phyloP scores from a whole-genome alignment of 2,329 filamentous ascomycete species.

The Leptographium wingfieldii region DNA sequence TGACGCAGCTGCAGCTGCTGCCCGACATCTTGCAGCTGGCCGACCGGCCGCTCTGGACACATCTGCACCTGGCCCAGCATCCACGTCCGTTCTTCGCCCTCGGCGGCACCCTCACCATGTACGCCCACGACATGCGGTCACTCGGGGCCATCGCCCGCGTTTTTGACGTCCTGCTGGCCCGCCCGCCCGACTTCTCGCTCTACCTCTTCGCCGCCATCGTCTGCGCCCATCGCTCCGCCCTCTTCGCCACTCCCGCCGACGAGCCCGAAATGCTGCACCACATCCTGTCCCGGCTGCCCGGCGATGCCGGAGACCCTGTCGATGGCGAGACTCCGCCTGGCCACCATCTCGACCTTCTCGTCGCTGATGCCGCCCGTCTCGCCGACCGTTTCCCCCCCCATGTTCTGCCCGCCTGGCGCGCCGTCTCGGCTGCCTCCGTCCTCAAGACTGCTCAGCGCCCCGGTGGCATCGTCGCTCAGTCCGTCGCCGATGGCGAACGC shows the following conservation, averaged over 20 bases:
- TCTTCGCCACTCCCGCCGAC: conserved; percentile 71
- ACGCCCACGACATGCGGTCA: conserved; percentile 87
- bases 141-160: conserved; percentile 81
- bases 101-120: conserved; percentile 87
- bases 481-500: conserved; percentile 49
- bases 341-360: conserved; percentile 56
- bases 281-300: conserved; percentile 74
- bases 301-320: conserved; percentile 36
- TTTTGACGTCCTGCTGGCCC: conserved; percentile 83
- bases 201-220: conserved; percentile 91
- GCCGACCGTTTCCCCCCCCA: conserved; percentile 60
- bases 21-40: conserved; percentile 65
- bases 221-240: conserved; percentile 63
- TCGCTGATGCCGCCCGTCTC: conserved; percentile 51
- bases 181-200: conserved; percentile 75
- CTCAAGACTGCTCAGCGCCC: conserved; percentile 61
- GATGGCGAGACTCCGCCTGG: conserved; percentile 49
- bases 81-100: conserved; percentile 72
- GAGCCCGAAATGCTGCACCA: conserved; percentile 90
- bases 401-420: conserved; percentile 55
- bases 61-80: conserved; percentile 58
- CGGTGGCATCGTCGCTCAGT: conserved; percentile 37
- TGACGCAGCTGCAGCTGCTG: conserved; percentile 76
- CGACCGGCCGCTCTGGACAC: conserved; percentile 58
- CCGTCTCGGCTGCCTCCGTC: conserved; percentile 63